Conservation (phyloP, 495 filamentous ascomycete genomes). For the Xylaria cubensis region DNA sequence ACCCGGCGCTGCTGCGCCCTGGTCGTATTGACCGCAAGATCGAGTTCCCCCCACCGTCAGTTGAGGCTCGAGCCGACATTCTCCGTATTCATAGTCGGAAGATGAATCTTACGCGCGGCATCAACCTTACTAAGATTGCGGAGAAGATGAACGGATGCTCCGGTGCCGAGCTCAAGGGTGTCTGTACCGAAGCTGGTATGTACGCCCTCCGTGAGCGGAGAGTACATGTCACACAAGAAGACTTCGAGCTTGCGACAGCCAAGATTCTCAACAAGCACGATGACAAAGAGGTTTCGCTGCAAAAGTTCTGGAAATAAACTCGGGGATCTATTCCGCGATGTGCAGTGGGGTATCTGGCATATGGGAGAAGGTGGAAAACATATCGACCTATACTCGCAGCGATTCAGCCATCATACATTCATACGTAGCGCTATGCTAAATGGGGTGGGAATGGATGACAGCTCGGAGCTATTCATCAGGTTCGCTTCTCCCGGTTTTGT, state of each 20-base stretch:
- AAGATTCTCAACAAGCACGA: constrained; percentile 99
- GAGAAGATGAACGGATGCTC: constrained; percentile 99
- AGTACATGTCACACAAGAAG: constrained; percentile 98
- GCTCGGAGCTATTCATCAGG: not conserved
- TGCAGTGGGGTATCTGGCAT: not conserved
- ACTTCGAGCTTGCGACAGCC: constrained; percentile 97
- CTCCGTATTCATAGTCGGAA: constrained; percentile 93
- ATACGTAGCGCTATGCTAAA: not conserved
- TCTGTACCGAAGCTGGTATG: constrained; percentile 98
- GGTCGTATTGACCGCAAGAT: constrained; percentile 99
- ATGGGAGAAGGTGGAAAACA: not conserved
- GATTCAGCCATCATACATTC: constrained; percentile 2
- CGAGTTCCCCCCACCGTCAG: constrained; percentile 96
- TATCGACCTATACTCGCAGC: constrained; percentile 1
- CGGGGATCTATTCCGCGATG: not conserved
- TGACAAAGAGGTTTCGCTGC: constrained; percentile 88
- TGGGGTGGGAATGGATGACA: not conserved
- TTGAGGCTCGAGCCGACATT: constrained; percentile 97
- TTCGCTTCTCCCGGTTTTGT: not conserved
- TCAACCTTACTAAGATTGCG: constrained; percentile 97
- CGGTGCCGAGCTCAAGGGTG: constrained; percentile 95
- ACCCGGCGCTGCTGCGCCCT: constrained; percentile 90
- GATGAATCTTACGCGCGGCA: constrained; percentile 98
- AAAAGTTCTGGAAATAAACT: constrained; percentile 89
- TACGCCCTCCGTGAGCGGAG: constrained; percentile 92